Percentiles rank a stretch among this genome's conserved stretches.
Evolutionary conservation across 352 stramenopile genomes (phyloP).

Genomic region (Phytophthora ramorum): DNA sequence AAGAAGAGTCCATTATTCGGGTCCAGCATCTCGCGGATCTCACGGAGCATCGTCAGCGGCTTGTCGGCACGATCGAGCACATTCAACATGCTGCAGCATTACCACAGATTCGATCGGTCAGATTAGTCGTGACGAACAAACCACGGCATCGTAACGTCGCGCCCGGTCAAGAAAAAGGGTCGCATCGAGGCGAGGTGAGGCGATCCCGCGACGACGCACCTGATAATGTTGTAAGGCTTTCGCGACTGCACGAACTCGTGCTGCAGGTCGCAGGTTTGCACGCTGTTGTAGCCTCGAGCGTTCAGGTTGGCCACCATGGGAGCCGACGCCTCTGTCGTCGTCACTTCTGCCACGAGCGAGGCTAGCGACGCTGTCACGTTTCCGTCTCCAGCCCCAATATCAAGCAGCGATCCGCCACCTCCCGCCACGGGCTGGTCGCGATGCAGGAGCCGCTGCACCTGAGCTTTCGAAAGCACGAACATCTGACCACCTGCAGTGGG

Average conservation of each 20-base stretch:
- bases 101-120: slow-evolving; percentile 19
- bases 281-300: slow-evolving; percentile 76
- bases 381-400: slow-evolving; percentile 86
- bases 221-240: slow-evolving; percentile 85
- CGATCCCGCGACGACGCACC: slow-evolving; percentile 42
- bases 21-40: slow-evolving; percentile 80
- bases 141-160: slow-evolving; percentile 32
- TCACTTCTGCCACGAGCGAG: slow-evolving; percentile 75
- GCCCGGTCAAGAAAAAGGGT: slow-evolving; percentile 27
- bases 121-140: slow-evolving; percentile 33
- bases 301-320: slow-evolving; percentile 86
- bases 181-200: slow-evolving; percentile 4
- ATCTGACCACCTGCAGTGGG: slow-evolving; percentile 75
- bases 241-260: slow-evolving; percentile 71
- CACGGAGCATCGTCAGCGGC: slow-evolving; percentile 75
- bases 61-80: slow-evolving; percentile 85
- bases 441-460: slow-evolving; percentile 72
- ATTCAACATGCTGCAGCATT: slow-evolving; percentile 72
- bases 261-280: slow-evolving; percentile 74
- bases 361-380: slow-evolving; percentile 84
- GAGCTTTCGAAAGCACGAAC: slow-evolving; percentile 82
- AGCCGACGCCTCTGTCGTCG: slow-evolving; percentile 76
- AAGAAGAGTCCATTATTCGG: slow-evolving; percentile 77
- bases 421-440: slow-evolving; percentile 45
- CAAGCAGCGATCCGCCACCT: slow-evolving; percentile 58